Base-by-base conservation (phyloP, 371 early-diverging fungal species). In the Mortierella sp. region DNA sequence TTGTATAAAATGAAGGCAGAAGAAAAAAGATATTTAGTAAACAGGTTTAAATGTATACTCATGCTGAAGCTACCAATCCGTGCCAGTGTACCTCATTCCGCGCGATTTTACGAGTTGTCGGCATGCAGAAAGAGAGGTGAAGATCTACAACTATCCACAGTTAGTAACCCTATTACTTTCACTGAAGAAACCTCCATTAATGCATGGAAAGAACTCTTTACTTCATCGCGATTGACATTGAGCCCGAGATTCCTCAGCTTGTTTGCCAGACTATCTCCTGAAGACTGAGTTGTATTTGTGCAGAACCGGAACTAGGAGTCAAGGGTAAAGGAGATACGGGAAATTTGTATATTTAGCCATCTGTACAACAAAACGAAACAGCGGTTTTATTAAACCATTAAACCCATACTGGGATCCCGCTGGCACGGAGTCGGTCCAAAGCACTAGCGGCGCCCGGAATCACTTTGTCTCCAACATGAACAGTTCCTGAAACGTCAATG, bases 281-380 rank as follows among this genome's bases (percentile, higher is more conserved):
- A 92, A 48, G 90, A 86, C 68, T 94, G 94, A n/a, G 96, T 95
- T 4, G 95, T 95, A 78, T 96, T 96, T 22, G 94, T 94, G 33
- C 91, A 92, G 75, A 92, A 94, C 16, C 93, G 89, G 62, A 86
- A 80, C 85, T 36, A 43, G 45, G 45, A 43, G 10, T 9, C 10
- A 16, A 43, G 5, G 38, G 10, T 13, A 10, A 16, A 43, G 5
- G 38, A 10, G 13, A 47, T 47, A 4, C 4, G 36, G 36, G 36
- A 36, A 6, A 36, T 36, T 36, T 36, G 36, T 36, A 36, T 36
- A 36, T 36, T 36, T 36, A 36, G 7, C 36, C 36, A 36, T 36
- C 4, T 36, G 36, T 36, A 3, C 36, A 36, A 36, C 36, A 36
- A 36, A 36, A 36, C 4, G 36, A 36, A 36, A 36, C 36, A 36